Percentiles rank a stretch among this genome's conserved stretches.
Evolutionary conservation across 805 yeast genomes (phyloP).

Genomic region (Candida xiaguanensis): DNA sequence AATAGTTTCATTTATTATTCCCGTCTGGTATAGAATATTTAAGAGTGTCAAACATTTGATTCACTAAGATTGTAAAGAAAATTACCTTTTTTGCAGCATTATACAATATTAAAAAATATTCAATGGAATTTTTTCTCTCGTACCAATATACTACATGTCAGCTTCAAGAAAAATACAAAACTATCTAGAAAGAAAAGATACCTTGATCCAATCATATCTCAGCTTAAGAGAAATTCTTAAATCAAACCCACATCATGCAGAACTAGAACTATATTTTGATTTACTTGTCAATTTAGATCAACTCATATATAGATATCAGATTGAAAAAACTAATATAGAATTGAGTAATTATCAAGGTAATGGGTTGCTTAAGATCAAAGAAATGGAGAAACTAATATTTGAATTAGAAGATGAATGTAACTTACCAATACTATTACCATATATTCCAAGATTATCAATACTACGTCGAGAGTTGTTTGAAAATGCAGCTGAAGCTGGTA

Average conservation of each 20-base stretch:
- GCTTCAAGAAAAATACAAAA: constrained; percentile 15
- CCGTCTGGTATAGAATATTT: too few species aligned
- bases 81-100: too few species aligned
- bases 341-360: constrained; percentile 10
- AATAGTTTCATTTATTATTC: too few species aligned
- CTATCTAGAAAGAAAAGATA: constrained; percentile 15
- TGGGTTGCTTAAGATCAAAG: constrained; percentile 10
- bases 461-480: constrained; percentile 25
- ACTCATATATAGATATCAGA: constrained; percentile 21
- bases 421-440: constrained; percentile 8
- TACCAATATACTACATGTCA: too few species aligned
- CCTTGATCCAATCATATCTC: constrained; percentile 9
- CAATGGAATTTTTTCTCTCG: too few species aligned
- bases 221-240: constrained; percentile 11
- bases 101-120: too few species aligned
- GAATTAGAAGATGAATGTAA: constrained; percentile 18
- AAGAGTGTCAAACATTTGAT: too few species aligned
- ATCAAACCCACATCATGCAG: constrained; percentile 9
- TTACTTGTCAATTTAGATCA: constrained; percentile 24
- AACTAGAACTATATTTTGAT: constrained; percentile 13
- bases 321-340: constrained; percentile 22
- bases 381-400: constrained; percentile 14
- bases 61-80: too few species aligned
- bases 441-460: constrained; percentile 21
- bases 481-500: constrained; percentile 31